These are phyloP conservation scores for Albophoma yamanashiensis DNA, from an alignment of 2,329 filamentous ascomycete genomes.

Conservation along the genomic window DNA sequence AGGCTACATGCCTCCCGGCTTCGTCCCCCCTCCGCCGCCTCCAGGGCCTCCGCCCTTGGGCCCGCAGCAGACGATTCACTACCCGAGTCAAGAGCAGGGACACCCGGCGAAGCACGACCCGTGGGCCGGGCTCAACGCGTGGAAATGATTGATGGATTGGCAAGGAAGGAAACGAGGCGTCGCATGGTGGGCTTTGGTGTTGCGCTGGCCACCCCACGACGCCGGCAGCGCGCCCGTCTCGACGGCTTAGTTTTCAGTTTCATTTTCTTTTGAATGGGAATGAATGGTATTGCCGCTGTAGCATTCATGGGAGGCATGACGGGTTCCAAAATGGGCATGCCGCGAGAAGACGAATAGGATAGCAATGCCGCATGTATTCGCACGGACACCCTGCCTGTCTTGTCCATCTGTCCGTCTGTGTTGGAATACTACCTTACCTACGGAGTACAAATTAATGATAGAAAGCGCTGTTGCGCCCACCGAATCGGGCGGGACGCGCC, in stretches of 20 bases:
- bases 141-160: constrained; percentile 29
- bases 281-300: not conserved
- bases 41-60: constrained; percentile 52
- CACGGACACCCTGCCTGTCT: too few species aligned
- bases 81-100: constrained; percentile 26
- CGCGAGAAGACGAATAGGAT: not conserved
- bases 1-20: constrained; percentile 42
- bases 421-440: too few species aligned
- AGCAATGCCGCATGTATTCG: not conserved
- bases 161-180: not conserved
- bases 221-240: too few species aligned
- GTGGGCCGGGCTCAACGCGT: constrained; percentile 41
- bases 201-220: not conserved
- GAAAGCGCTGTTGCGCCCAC: too few species aligned
- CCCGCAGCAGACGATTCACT: constrained; percentile 51
- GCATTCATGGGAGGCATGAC: not conserved
- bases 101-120: constrained; percentile 31
- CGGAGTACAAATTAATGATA: too few species aligned
- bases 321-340: not conserved
- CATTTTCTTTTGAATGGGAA: not conserved
- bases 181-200: not conserved
- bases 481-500: too few species aligned
- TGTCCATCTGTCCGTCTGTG: too few species aligned
- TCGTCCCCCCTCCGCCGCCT: constrained; percentile 53
- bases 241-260: too few species aligned